These are phyloP conservation scores for Begonia fuchsioides DNA, from an alignment of 306 rosid genomes.

Conservation along the genomic window DNA sequence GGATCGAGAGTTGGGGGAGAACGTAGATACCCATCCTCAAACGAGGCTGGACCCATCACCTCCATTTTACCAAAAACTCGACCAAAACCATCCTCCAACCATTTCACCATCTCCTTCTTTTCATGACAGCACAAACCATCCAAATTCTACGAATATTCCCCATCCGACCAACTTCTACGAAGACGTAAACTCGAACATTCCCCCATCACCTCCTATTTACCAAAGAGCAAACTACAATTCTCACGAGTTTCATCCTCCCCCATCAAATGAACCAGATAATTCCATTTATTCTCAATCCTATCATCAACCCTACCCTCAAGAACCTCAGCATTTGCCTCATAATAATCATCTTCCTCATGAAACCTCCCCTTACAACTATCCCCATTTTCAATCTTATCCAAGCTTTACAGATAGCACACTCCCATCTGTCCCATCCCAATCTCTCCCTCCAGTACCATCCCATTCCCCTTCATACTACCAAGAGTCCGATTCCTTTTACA, in stretches of 20 bases:
- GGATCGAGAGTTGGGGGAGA: slow-evolving; percentile 49
- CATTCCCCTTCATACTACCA: slow-evolving; percentile 39
- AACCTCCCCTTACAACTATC: slow-evolving; percentile 26
- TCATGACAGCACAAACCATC: slow-evolving; percentile 17
- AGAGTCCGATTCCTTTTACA: slow-evolving; percentile 52
- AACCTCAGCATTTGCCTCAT: slow-evolving; percentile 43
- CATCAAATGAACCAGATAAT: slow-evolving; percentile 38
- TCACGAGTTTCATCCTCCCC: slow-evolving; percentile 49
- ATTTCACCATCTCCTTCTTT: slow-evolving; percentile 9
- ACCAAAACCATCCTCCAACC: slow-evolving; percentile 2
- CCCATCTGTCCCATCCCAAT: slow-evolving; percentile 57
- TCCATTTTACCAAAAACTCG: slow-evolving; percentile 21
- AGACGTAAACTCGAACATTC: slow-evolving; percentile 24
- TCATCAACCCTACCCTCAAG: slow-evolving; percentile 54
- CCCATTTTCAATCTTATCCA: slow-evolving; percentile 90
- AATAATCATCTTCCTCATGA: slow-evolving; percentile 44
- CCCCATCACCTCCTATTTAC: slow-evolving; percentile 38
- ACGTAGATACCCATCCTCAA: slow-evolving; percentile 26
- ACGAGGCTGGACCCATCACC: slow-evolving; percentile 31
- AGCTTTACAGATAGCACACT: slow-evolving; percentile 81
- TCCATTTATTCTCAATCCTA: slow-evolving; percentile 46
- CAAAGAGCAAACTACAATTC: slow-evolving; percentile 45
- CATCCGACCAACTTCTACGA: slow-evolving; percentile 44
- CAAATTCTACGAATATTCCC: slow-evolving; percentile 20
- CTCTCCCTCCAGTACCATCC: slow-evolving; percentile 52